Base-by-base conservation (phyloP, 1,284 basidiomycete genomes). In the Coniferiporia weirii region DNA sequence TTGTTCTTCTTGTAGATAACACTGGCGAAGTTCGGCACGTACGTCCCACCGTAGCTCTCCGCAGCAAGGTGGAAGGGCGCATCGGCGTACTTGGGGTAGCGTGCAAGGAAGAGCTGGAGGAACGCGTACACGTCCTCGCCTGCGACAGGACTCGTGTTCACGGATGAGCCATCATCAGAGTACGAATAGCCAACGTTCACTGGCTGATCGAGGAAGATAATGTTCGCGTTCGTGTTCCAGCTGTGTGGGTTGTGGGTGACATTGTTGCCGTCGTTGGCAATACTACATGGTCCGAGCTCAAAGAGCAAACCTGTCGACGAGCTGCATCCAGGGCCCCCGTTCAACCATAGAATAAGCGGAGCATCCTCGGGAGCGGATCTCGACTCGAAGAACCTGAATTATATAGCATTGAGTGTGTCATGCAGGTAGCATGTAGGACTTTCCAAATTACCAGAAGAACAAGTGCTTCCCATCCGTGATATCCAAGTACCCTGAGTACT, bases 161-260 rank as follows among this genome's bases (percentile, higher is more conserved):
- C 89, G 3, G 77, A 79, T 1, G 83, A 85, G 17, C 83, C 81
- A 58, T 87, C 82, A 22, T 84, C 80, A 12, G 87, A 82, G 71
- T 95, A 96, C 0, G 92, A 95, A 74, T 83, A 96, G 50, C 95
- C 95, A 34, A 96, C 94, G 61, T 89, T 84, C 66, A 94, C 81
- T 9, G 93, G 93, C 68, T 95, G 89, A 73, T 95, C 92, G 54
- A 94, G 82, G 82, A 94, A 95, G 68, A 85, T 77, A 52, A 83
- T 72, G 68, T 82, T 79, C n/a, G 76, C 74, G 67, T 70, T 68
- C 12, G 68, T 78, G 69, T 87, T 95, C 93, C 93, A 95, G 60
- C 84, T 84, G 75, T 87, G 72, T 19, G 83, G 80, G 74, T 97
- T 96, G 68, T 73, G 72, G 7, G 83, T 87, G 22, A 87, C 89